Evolutionary conservation across 768 basidiomycete genomes (phyloP), one percentile per base, ranked within the genome.

Genomic region (Boletus sp.): DNA sequence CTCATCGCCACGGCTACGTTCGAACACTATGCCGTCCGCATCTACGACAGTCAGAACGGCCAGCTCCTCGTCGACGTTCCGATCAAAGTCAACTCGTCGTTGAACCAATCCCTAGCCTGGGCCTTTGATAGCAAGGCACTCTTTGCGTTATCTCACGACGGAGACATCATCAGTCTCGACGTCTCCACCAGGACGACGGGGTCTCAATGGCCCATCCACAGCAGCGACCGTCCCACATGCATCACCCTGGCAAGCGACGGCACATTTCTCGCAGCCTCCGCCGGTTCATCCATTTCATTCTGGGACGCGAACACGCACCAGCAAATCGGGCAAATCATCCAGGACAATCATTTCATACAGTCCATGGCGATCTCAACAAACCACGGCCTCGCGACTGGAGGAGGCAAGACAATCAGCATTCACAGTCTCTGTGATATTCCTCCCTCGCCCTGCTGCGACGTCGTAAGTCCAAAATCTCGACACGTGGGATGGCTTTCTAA

Each of bases 271-370:
- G 54, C 50, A 11, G 54, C 47, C 6, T 51, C 54, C n/a, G 54
- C 39, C 1, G 27, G 38, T 17, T 52, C 58, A 2, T 56, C 53
- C 1, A 39, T 60, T 10, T 56, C 54, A 2, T 52, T 60, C 39
- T 60, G 59, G 59, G 53, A 60, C 27, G 32, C 27, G 1, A 48
- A 19, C 2, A 60, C 54, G 11, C 58, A 30, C 34, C 0, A 35
- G n/a, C 50, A 51, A 49, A 29, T 59, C 0, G 59, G 59, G 30
- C 38, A 40, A 40, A 11, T 60, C 21, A 10, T 19, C n/a, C 38
- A 55, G 7, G 49, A 60, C 8, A 7, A 4, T 55, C 25, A n/a
- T 29, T 14, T 40, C 2, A 21, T 40, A 7, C 19, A 40, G 10
- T 55, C 53, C n/a, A 48, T 59, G 15, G 23, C 42, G 34, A 48